Conservation (phyloP, 164 flowering plant genomes). For the Dillenia suffruticosa region DNA sequence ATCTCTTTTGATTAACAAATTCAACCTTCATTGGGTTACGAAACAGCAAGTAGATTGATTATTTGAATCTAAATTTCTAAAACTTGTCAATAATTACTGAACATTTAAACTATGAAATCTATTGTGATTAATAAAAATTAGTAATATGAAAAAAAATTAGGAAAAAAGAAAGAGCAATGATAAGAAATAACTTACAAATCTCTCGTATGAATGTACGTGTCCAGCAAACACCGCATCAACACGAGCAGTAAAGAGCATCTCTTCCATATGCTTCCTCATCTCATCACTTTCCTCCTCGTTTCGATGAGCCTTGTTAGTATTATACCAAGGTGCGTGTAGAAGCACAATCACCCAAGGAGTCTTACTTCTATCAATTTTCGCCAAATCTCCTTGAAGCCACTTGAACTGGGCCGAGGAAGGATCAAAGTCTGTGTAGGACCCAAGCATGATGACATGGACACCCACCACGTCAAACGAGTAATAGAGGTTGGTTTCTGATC, state of each 20-base stretch:
- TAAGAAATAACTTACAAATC: conserved; percentile 54
- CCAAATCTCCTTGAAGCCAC: conserved; percentile 64
- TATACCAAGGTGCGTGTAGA: conserved; percentile 90
- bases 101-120: no score
- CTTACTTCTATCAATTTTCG: conserved; percentile 46
- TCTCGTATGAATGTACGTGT: conserved; percentile 91
- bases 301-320: conserved; percentile 67
- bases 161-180: no score
- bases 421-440: conserved; percentile 69
- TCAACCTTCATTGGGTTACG: no score
- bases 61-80: no score
- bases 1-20: no score
- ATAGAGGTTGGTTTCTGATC: conserved; percentile 75
- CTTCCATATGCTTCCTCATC: conserved; percentile 70
- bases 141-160: no score
- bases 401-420: conserved; percentile 46
- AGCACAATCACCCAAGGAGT: conserved; percentile 70
- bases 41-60: no score
- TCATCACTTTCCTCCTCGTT: conserved; percentile 43
- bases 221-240: conserved; percentile 78
- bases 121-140: no score
- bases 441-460: conserved; percentile 74
- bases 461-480: conserved; percentile 76
- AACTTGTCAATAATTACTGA: no score
- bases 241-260: conserved; percentile 47